Percentiles rank a stretch among this genome's conserved stretches.
These are phyloP conservation scores for Zymoseptoria pseudotritici DNA, from an alignment of 2,329 filamentous ascomycete species.

Conservation along the genomic window DNA sequence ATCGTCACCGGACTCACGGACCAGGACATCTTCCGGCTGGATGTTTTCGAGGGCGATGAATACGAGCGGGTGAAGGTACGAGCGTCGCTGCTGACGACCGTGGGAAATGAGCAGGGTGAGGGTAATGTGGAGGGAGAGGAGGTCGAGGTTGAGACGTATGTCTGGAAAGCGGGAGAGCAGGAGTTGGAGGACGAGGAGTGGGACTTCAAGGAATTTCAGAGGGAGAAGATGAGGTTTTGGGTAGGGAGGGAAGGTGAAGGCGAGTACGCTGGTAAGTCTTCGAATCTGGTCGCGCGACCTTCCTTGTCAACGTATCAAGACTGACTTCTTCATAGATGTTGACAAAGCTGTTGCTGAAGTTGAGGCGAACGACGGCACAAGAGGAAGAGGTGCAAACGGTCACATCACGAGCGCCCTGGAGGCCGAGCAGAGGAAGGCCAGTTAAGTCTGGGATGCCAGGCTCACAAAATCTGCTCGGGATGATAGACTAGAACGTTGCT, in stretches of 20 bases:
- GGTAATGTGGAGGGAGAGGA: constrained; percentile 34
- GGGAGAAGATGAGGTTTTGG: constrained; percentile 63
- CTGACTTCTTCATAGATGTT: constrained; percentile 31
- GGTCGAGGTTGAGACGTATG: constrained; percentile 41
- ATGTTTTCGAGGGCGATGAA: constrained; percentile 58
- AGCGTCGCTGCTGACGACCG: constrained; percentile 16
- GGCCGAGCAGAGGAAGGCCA: constrained; percentile 19
- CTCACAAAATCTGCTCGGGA: too few species aligned
- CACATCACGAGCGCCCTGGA: constrained; percentile 34
- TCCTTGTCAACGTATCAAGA: neutral
- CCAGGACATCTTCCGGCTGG: constrained; percentile 66
- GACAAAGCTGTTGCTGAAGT: constrained; percentile 36
- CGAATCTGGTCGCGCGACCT: neutral
- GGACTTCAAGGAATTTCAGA: constrained; percentile 78
- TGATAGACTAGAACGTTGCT: too few species aligned
- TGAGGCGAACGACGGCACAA: constrained; percentile 35
- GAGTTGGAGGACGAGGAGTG: constrained; percentile 68
- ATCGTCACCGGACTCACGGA: constrained; percentile 72
- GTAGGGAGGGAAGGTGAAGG: constrained; percentile 42
- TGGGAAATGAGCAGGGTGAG: constrained; percentile 21
- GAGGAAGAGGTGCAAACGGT: constrained; percentile 38
- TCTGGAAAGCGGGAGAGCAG: constrained; percentile 42
- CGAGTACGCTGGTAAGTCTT: constrained; percentile 37
- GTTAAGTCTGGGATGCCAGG: neutral
- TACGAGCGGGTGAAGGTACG: constrained; percentile 1